phyloP scores from a whole-genome alignment of 2,329 filamentous ascomycete genomes.

The Clonostachys byssicola region DNA sequence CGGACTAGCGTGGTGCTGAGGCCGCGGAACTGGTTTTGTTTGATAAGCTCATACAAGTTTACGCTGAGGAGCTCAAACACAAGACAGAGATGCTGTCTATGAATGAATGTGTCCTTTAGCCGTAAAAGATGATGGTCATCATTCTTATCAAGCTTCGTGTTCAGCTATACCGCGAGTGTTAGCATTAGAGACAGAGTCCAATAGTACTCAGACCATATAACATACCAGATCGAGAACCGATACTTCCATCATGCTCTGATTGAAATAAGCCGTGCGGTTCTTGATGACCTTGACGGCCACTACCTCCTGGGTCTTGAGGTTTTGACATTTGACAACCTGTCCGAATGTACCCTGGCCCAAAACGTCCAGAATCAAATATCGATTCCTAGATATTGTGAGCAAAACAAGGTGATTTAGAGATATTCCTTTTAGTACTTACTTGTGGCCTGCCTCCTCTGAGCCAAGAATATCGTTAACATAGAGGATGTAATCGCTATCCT shows the following conservation, averaged over 20 bases:
- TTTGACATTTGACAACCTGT: slow-evolving; percentile 98
- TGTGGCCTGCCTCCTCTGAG: slow-evolving; percentile 96
- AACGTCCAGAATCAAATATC: slow-evolving; percentile 95
- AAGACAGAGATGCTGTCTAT: slow-evolving; percentile 91
- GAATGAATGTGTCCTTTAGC: slow-evolving; percentile 97
- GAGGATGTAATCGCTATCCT: slow-evolving; percentile 98
- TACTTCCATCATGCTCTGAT: slow-evolving; percentile 99
- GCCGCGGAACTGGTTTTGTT: slow-evolving; percentile 98
- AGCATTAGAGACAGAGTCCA: neutral
- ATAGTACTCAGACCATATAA: neutral
- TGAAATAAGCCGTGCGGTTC: slow-evolving; percentile 98
- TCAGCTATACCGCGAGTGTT: slow-evolving; percentile 51
- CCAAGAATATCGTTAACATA: slow-evolving; percentile 99
- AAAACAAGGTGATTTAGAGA: neutral
- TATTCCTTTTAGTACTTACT: slow-evolving; percentile 49
- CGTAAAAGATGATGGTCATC: slow-evolving; percentile 95
- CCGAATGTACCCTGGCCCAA: slow-evolving; percentile 96
- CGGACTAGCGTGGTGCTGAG: slow-evolving; percentile 94
- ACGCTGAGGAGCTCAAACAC: slow-evolving; percentile 96
- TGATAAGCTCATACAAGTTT: slow-evolving; percentile 97
- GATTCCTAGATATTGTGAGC: slow-evolving; percentile 58
- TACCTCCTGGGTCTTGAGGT: slow-evolving; percentile 95
- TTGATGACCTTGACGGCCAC: slow-evolving; percentile 99
- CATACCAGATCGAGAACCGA: slow-evolving; percentile 90
- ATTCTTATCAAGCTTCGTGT: slow-evolving; percentile 98